These are phyloP conservation scores for Suillus subaureus DNA, from an alignment of 768 basidiomycete species.

Conservation along the genomic window DNA sequence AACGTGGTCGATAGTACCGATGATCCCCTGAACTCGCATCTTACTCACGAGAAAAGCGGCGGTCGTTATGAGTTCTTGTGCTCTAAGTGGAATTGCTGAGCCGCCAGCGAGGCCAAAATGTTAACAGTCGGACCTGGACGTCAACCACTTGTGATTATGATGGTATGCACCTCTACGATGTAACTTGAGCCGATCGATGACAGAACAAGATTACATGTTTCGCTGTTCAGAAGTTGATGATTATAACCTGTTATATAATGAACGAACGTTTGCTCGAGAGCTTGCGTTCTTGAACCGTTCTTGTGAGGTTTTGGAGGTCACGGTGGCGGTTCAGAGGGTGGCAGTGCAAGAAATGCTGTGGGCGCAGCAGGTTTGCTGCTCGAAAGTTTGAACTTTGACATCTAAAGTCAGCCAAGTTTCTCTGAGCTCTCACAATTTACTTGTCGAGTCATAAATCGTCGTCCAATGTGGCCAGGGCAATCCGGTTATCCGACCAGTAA, in stretches of 20 bases:
- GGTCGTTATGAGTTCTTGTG: not conserved
- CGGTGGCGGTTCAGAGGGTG: not conserved
- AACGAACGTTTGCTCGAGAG: not conserved
- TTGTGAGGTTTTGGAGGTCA: too few relatives aligned
- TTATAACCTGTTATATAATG: too few relatives aligned
- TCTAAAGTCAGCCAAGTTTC: not conserved
- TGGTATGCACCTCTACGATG: not conserved
- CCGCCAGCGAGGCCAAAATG: not conserved
- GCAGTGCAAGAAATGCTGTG: not conserved
- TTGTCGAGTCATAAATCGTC: not conserved
- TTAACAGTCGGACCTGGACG: not conserved
- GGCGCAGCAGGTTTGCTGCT: not conserved
- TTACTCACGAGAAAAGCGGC: not conserved
- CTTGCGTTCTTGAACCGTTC: too few relatives aligned
- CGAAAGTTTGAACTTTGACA: not conserved
- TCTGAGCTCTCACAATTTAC: not conserved
- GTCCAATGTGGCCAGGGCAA: slow-evolving; percentile 15
- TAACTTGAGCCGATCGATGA: not conserved
- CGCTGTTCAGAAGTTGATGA: not conserved
- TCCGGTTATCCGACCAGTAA: slow-evolving; percentile 10
- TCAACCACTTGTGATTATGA: not conserved
- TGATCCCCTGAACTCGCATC: not conserved
- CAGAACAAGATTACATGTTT: not conserved
- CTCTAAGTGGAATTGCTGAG: not conserved
- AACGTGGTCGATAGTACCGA: not conserved